Evolutionary conservation across 2,329 filamentous ascomycete species (phyloP), one percentile per base, ranked within the genome.

Genomic region (Ophiostoma ips): DNA sequence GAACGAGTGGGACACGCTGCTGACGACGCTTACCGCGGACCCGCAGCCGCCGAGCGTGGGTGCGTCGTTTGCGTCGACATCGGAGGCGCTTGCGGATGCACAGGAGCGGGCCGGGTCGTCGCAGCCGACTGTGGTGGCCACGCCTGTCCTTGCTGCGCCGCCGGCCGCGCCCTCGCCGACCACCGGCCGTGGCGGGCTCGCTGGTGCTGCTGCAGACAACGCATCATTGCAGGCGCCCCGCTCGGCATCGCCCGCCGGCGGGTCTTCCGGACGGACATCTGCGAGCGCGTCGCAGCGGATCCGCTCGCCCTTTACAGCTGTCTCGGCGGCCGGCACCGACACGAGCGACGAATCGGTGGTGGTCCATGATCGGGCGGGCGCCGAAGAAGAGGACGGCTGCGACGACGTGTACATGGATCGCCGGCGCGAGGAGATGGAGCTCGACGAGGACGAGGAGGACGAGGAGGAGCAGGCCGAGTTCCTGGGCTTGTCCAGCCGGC

Each of bases 1-100:
- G 1, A 82, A 83, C 46, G 71, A 72, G 1, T 95, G 89, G 89
- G 83, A 90, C 53, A 87, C 81, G 3, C 78, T 95, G 49, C 70
- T 88, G 51, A 82, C 76, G 7, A 94, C 86, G 0, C 75, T 95
- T 53, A 82, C 84, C 0, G 86, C 87, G 0, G 88, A 95, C 62
- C 80, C 83, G 15, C 83, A 86, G 54, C 75, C 86, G 3, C 87
- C 88, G 0, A 94, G 84, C 58, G 77, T 79, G 2, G 79, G 84
- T 30, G 89, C 87, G 1, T 95, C 88, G 0, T 95, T 95, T 62
- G 76, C 81, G 0, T 89, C 85, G 10, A 72, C 73, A n/a, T 69
- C 73, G 4, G 71, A 72, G 36, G 70, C 70, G 7, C 75, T 75
- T 0, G 65, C 65, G 3, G 40, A 40, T 12, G 36, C 50, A 2